Conservation (phyloP, 208 protist species). For the Trypanosoma scelopori region DNA sequence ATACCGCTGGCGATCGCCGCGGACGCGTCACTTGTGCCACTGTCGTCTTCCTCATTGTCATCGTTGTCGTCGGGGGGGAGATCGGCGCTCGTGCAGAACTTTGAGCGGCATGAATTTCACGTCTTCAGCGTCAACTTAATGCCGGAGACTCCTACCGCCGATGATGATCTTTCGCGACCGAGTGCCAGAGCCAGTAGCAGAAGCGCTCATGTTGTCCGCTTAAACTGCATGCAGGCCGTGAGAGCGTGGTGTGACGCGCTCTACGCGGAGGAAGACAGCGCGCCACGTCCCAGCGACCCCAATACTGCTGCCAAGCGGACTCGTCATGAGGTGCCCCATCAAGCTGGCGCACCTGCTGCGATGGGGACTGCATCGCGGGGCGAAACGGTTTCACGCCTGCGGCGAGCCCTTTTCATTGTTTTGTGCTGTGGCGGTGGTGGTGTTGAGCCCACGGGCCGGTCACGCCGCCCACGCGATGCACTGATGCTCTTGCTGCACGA, state of each 20-base stretch:
- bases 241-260: constrained; percentile 42
- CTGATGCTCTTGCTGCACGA: constrained; percentile 63
- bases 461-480: constrained; percentile 33
- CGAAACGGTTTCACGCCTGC: constrained; percentile 2
- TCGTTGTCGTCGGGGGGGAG: constrained; percentile 26
- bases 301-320: constrained; percentile 1
- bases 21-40: constrained; percentile 35
- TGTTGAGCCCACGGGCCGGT: not conserved
- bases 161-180: not conserved
- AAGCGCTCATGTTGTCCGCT: constrained; percentile 23
- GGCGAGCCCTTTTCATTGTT: constrained; percentile 47
- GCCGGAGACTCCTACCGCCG: constrained; percentile 3
- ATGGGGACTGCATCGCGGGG: not conserved
- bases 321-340: not conserved
- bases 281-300: not conserved
- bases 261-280: constrained; percentile 30
- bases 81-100: constrained; percentile 45
- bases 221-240: constrained; percentile 46
- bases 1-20: constrained; percentile 69
- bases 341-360: not conserved
- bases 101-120: constrained; percentile 43
- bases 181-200: not conserved
- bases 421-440: constrained; percentile 51
- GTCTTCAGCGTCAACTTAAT: constrained; percentile 49
- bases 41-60: constrained; percentile 11